Conservation (phyloP, 352 stramenopile species). For the Pythium phragmitis region DNA sequence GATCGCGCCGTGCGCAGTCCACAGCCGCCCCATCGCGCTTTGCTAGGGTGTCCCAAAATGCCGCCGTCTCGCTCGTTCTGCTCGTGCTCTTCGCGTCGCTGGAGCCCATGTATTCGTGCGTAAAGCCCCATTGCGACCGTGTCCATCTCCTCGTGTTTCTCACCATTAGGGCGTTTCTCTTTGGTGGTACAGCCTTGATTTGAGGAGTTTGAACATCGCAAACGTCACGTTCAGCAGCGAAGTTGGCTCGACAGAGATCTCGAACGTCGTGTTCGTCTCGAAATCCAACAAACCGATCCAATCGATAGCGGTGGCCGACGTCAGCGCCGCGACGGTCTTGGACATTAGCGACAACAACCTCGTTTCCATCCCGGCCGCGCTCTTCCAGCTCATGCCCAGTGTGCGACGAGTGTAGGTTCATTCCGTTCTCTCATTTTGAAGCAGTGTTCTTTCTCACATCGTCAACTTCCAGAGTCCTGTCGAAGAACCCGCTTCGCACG, state of each 20-base stretch:
- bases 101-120: constrained; percentile 15
- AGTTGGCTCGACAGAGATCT: background rate
- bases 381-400: constrained; percentile 47
- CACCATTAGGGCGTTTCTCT: background rate
- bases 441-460: background rate
- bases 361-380: constrained; percentile 32
- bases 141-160: background rate
- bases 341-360: constrained; percentile 57
- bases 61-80: constrained; percentile 10
- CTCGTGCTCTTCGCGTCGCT: constrained; percentile 16
- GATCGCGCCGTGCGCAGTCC: background rate
- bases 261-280: constrained; percentile 13
- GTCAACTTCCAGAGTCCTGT: constrained; percentile 26
- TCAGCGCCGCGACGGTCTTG: constrained; percentile 35
- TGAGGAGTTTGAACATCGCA: constrained; percentile 6
- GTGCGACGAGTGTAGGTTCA: constrained; percentile 22
- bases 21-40: background rate
- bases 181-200: constrained; percentile 2
- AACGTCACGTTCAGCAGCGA: constrained; percentile 17
- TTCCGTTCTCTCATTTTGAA: too few relatives aligned
- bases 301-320: constrained; percentile 22
- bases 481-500: constrained; percentile 53
- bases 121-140: background rate
- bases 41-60: background rate
- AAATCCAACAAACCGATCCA: background rate